Evolutionary conservation across 2,329 filamentous ascomycete species (phyloP).

Genomic region (Ophiocordyceps polyrhachis-furcata): DNA sequence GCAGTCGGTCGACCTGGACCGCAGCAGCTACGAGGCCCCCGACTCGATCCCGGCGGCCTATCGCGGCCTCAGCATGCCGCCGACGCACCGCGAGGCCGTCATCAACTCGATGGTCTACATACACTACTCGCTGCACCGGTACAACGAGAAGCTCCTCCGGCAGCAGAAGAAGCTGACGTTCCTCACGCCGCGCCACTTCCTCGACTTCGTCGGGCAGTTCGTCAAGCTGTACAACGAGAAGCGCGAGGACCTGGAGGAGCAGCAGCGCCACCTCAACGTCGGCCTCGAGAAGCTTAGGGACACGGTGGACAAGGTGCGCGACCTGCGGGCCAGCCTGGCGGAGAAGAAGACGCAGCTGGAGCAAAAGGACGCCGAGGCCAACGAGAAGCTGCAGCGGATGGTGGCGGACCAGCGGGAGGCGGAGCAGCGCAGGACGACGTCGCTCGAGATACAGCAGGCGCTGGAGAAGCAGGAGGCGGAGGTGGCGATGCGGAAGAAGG

Average conservation of each 20-base stretch:
- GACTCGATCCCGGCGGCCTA: constrained; percentile 90
- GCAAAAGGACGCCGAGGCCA: constrained; percentile 84
- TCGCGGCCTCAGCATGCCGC: constrained; percentile 64
- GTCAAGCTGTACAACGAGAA: constrained; percentile 97
- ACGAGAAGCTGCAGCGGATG: constrained; percentile 95
- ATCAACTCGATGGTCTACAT: constrained; percentile 99
- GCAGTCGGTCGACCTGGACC: constrained; percentile 86
- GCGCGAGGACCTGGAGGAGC: constrained; percentile 93
- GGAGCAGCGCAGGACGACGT: constrained; percentile 74
- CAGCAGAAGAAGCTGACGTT: constrained; percentile 88
- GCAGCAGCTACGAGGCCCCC: constrained; percentile 65
- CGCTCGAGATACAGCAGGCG: constrained; percentile 71
- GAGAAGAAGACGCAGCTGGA: constrained; percentile 90
- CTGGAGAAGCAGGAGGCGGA: constrained; percentile 80
- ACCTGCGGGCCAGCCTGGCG: constrained; percentile 74
- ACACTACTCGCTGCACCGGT: constrained; percentile 79
- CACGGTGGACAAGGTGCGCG: constrained; percentile 91
- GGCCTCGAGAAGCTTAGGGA: constrained; percentile 94
- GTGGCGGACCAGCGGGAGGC: constrained; percentile 89
- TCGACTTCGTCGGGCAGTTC: constrained; percentile 96
- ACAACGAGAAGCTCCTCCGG: constrained; percentile 74
- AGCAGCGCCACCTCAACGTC: constrained; percentile 94
- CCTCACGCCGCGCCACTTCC: constrained; percentile 87
- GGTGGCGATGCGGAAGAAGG: constrained; percentile 63
- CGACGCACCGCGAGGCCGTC: constrained; percentile 77